A percentile compares a stretch with the other conserved stretches of the same genome.
phyloP scores from a whole-genome alignment of 2,329 filamentous ascomycete species.

The Elsinoe necatrix region DNA sequence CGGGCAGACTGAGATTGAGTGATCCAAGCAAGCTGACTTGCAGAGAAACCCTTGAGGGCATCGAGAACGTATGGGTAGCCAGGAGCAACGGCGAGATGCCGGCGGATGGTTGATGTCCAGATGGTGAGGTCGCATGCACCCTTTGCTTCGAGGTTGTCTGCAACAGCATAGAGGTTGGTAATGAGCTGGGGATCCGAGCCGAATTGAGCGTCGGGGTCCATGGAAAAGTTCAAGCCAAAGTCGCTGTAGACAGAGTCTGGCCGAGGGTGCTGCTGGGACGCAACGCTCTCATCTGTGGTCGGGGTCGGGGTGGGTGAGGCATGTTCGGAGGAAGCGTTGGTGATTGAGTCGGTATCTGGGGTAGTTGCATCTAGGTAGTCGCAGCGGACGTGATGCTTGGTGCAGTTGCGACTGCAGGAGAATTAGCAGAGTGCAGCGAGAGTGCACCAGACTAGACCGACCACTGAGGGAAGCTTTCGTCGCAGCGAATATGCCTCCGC shows the following conservation, averaged over 20 bases:
- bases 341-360: conserved; percentile 49
- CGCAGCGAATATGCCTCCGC: conserved; percentile 91
- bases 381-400: conserved; percentile 96
- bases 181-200: conserved; percentile 78
- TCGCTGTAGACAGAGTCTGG: conserved; percentile 57
- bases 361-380: conserved; percentile 87
- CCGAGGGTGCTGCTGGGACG: conserved; percentile 55
- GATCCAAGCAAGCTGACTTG: conserved; percentile 84
- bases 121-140: conserved; percentile 69
- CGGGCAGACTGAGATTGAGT: conserved; percentile 77
- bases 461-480: conserved; percentile 98
- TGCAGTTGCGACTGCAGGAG: conserved; percentile 75
- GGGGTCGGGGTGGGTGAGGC: conserved; percentile 73
- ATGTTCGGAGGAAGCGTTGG: conserved; percentile 42
- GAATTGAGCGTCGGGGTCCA: conserved; percentile 60
- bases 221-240: conserved; percentile 67
- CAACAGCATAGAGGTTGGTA: conserved; percentile 80
- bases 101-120: conserved; percentile 69
- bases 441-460: conserved; percentile 33
- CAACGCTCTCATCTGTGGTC: conserved; percentile 71
- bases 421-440: conserved; percentile 21
- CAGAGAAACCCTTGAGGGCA: conserved; percentile 84
- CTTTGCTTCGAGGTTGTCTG: conserved; percentile 71
- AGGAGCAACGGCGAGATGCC: conserved; percentile 73
- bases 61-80: conserved; percentile 88